Conservation (phyloP, 805 yeast species). For the Candida ponderosae region DNA sequence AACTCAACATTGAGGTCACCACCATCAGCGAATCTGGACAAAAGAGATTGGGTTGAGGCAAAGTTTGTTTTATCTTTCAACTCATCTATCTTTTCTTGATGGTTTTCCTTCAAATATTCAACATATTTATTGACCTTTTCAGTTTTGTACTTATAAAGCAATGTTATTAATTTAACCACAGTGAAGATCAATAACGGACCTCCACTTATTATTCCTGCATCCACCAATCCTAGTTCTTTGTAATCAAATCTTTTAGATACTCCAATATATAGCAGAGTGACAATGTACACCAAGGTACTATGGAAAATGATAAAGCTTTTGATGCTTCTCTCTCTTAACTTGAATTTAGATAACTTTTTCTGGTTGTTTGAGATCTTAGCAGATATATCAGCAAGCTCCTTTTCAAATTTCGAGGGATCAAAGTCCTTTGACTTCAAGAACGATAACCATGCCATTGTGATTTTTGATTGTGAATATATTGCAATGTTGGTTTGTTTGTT, state of each 20-base stretch:
- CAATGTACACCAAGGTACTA: conserved; percentile 7
- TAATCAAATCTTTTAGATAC: background rate
- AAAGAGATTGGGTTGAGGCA: conserved; percentile 64
- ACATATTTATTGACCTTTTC: conserved; percentile 10
- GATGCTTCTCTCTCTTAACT: conserved; percentile 2
- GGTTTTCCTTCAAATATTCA: conserved; percentile 33
- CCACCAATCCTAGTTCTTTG: background rate
- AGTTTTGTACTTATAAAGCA: conserved; percentile 2
- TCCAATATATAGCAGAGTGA: background rate
- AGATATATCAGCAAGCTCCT: conserved; percentile 30
- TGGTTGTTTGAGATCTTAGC: conserved; percentile 24
- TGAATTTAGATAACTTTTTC: conserved; percentile 15
- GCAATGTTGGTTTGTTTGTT: too few species aligned
- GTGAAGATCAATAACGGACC: conserved; percentile 3
- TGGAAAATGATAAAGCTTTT: conserved; percentile 4
- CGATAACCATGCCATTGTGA: conserved; percentile 15
- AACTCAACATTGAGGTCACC: conserved; percentile 36
- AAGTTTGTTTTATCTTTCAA: conserved; percentile 68
- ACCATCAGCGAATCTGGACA: conserved; percentile 54
- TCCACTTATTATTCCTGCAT: background rate
- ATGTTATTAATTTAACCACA: background rate
- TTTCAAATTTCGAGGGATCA: conserved; percentile 37
- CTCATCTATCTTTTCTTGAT: conserved; percentile 51
- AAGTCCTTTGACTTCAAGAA: conserved; percentile 23
- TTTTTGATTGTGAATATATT: too few species aligned